Evolutionary conservation across 345 rosid species (phyloP).

Genomic region (Corchorus capsularis): DNA sequence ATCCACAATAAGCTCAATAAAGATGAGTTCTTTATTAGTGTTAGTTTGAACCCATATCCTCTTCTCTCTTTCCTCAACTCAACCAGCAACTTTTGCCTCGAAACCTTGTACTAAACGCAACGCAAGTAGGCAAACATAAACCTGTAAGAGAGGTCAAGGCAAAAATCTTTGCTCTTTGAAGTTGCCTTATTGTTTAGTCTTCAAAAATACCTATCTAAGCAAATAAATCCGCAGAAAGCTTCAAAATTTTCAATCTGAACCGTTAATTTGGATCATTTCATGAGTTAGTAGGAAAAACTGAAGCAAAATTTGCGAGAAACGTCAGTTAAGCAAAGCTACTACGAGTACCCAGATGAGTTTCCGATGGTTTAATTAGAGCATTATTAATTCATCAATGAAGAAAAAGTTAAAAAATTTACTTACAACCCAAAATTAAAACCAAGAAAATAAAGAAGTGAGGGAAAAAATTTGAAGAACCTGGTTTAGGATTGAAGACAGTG

Average conservation of each 20-base stretch:
- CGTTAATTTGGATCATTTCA: neutral
- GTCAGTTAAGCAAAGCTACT: neutral
- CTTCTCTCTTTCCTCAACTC: neutral
- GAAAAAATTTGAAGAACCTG: constrained; percentile 40
- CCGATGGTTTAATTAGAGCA: neutral
- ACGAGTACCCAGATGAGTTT: constrained; percentile 10
- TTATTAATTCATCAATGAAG: constrained; percentile 15
- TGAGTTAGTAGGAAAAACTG: neutral
- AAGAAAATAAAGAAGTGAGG: neutral
- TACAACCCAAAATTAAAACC: neutral
- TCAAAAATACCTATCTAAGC: neutral
- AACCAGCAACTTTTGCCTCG: neutral
- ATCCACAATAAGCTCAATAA: too few species aligned
- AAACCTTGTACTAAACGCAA: neutral
- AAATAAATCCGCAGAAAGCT: constrained; percentile 6
- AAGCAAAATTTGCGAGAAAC: neutral
- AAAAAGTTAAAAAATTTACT: constrained; percentile 1
- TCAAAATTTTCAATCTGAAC: neutral
- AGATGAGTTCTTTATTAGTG: too few species aligned
- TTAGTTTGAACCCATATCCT: too few species aligned
- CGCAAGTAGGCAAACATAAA: neutral
- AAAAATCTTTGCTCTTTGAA: neutral
- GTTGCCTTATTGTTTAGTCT: too few species aligned
- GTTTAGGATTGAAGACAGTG: constrained; percentile 55
- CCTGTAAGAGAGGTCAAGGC: neutral